Evolutionary conservation across 371 early-diverging fungal genomes (phyloP), one percentile per base, ranked within the genome.

Genomic region (Mucor piriformis): DNA sequence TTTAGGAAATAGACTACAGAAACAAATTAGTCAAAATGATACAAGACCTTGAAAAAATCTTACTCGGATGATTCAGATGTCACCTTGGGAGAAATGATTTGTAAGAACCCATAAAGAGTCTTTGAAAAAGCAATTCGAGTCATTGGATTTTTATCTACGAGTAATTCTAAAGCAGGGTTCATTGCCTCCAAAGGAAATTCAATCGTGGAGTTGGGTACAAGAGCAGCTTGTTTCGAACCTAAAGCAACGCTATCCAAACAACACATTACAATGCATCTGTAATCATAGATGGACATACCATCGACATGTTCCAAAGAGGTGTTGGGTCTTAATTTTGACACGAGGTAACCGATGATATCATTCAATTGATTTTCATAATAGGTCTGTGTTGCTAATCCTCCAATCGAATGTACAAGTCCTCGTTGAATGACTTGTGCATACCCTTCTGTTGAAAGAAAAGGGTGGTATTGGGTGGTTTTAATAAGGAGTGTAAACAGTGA

Each of bases 321-420:
- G 21, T 73, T 74, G 6, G 84, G 57, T 34, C 82, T 66, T 16
- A 91, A 58, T 54, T 89, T 85, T 54, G 88, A 83, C 35, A 89
- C 77, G 3, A 96, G 67, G 60, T 88, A 90, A 0, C 84, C 79
- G 3, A 91, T 70, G 60, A 96, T 89, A 61, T 96, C 94, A 37
- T 84, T 85, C 11, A 91, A 70, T 70, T 95, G 96, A 59, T 89
- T 89, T 7, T 87, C 82, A 67, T 96, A 96, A 52, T 92, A 92
- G 12, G 88, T 83, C 50, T 92, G 89, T 11, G 83, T 83, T 6
- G 88, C 91, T 54, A 96, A 71, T 0, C 92, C 90, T 52, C 84
- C 87, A 27, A 91, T 82, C 24, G 81, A 74, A 46, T 80, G 76
- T 11, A 84, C 69, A 40, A 88, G 59, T 0, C 79, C 81, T 27